These are phyloP conservation scores for Acorus gramineus DNA, from an alignment of 106 monocot species.

Conservation along the genomic window DNA sequence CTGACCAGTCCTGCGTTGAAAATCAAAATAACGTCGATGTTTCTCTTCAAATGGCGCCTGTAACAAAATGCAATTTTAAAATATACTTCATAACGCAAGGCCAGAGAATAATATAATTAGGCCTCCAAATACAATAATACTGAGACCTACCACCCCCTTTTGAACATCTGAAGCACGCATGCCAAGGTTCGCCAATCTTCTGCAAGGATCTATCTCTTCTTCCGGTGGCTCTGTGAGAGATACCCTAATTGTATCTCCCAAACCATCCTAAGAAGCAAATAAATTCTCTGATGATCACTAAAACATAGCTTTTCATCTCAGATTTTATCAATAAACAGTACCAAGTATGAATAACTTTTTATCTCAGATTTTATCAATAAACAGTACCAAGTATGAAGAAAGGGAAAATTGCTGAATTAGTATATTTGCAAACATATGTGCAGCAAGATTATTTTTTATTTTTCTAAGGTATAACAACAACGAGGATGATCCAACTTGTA, in stretches of 20 bases:
- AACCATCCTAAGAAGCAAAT: slow-evolving; percentile 64
- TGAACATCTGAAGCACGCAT: slow-evolving; percentile 62
- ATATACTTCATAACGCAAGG: background rate
- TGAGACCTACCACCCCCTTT: slow-evolving; percentile 72
- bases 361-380: background rate
- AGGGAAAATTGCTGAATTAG: no score
- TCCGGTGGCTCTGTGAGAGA: slow-evolving; percentile 99
- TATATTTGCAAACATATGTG: no score
- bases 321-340: background rate
- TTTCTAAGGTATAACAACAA: no score
- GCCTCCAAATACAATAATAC: background rate
- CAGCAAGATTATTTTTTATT: no score
- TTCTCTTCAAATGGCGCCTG: slow-evolving; percentile 96
- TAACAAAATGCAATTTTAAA: background rate
- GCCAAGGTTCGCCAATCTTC: slow-evolving; percentile 87
- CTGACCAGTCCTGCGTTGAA: slow-evolving; percentile 88
- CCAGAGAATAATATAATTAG: background rate
- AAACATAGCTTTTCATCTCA: background rate
- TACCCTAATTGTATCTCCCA: slow-evolving; percentile 97
- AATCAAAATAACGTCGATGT: slow-evolving; percentile 87
- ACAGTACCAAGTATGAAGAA: background rate
- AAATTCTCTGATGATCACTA: background rate
- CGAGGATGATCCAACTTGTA: no score
- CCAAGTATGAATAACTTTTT: background rate
- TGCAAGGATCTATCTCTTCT: slow-evolving; percentile 98